Evolutionary conservation across 2,329 filamentous ascomycete genomes (phyloP).

Genomic region (Fusarium sp.): DNA sequence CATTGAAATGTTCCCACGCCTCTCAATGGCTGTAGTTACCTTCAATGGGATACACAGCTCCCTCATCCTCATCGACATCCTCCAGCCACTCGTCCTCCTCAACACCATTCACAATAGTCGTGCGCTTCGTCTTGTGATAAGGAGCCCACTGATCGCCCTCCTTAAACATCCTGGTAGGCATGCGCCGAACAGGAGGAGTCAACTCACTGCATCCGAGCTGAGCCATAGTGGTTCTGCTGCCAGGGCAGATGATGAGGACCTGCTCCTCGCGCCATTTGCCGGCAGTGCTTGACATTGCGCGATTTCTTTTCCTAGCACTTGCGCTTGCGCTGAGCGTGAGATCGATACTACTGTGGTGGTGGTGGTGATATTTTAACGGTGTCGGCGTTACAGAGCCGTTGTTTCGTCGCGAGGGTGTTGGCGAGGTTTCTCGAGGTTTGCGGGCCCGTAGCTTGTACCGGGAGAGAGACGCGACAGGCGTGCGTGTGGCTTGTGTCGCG

Average conservation of each 20-base stretch:
- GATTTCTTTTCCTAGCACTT: slow-evolving; percentile 13
- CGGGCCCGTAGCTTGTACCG: slow-evolving; percentile 42
- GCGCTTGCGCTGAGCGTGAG: not conserved
- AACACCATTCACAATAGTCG: slow-evolving; percentile 60
- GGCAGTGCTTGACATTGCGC: slow-evolving; percentile 65
- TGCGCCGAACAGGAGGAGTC: slow-evolving; percentile 86
- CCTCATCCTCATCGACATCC: slow-evolving; percentile 87
- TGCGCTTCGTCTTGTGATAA: slow-evolving; percentile 78
- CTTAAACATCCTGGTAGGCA: slow-evolving; percentile 94
- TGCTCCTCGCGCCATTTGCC: slow-evolving; percentile 74
- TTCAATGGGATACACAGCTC: slow-evolving; percentile 86
- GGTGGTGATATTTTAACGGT: slow-evolving; percentile 9
- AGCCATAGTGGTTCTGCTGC: slow-evolving; percentile 89
- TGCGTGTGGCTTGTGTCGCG: slow-evolving; percentile 33
- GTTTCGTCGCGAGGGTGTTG: slow-evolving; percentile 37
- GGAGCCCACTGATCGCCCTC: slow-evolving; percentile 83
- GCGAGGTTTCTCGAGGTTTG: slow-evolving; percentile 34
- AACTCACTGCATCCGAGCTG: slow-evolving; percentile 92
- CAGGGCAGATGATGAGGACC: slow-evolving; percentile 79
- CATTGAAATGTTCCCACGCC: not conserved
- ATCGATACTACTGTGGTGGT: not conserved
- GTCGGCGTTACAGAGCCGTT: slow-evolving; percentile 24
- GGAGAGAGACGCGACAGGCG: slow-evolving; percentile 31
- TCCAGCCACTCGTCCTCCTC: slow-evolving; percentile 82
- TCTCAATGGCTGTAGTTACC: slow-evolving; percentile 52